Conservation (phyloP, 192 early-diverging fungal genomes). For the Backusella circina region DNA sequence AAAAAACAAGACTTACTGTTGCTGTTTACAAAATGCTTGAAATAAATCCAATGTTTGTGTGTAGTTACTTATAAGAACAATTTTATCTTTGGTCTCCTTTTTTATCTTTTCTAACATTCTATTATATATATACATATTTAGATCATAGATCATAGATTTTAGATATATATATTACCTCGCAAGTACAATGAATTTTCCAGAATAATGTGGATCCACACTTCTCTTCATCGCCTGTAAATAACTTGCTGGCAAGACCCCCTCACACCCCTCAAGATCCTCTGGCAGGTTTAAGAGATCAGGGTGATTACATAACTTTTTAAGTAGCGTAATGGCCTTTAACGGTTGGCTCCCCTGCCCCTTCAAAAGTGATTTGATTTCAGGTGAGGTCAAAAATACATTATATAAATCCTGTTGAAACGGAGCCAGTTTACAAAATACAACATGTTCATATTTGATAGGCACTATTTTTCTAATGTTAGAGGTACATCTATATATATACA, state of each 20-base stretch:
- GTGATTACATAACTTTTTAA: conserved; percentile 98
- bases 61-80: conserved; percentile 99
- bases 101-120: conserved; percentile 73
- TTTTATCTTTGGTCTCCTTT: conserved; percentile 80
- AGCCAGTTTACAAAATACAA: conserved; percentile 90
- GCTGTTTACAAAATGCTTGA: conserved; percentile 79
- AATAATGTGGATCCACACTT: conserved; percentile 45
- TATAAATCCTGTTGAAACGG: conserved; percentile 80
- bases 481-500: neutral
- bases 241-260: conserved; percentile 47
- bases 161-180: conserved; percentile 45
- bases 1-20: conserved; percentile 62
- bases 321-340: conserved; percentile 82
- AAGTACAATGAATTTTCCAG: conserved; percentile 88
- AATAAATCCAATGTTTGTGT: conserved; percentile 97
- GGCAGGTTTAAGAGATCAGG: conserved; percentile 78
- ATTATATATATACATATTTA: conserved; percentile 31
- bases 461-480: conserved; percentile 58
- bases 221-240: conserved; percentile 55
- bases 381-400: conserved; percentile 67
- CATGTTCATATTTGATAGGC: conserved; percentile 96
- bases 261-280: conserved; percentile 54
- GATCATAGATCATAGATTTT: neutral
- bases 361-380: conserved; percentile 67
- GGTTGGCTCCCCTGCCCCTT: conserved; percentile 78